phyloP scores from a whole-genome alignment of 306 rosid genomes.

The Medicago truncatula region DNA sequence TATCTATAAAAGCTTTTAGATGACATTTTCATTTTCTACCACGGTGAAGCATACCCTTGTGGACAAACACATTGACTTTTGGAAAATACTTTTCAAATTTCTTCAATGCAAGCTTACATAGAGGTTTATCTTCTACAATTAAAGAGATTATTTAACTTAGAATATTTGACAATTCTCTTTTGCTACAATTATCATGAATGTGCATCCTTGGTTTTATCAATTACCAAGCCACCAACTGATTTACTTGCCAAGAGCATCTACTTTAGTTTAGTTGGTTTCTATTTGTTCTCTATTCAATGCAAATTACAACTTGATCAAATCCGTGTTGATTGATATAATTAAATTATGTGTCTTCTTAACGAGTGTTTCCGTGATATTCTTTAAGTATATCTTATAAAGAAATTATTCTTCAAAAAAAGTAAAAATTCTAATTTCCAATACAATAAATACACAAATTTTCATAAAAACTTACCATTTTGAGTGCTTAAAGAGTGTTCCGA shows the following conservation, averaged over 20 bases:
- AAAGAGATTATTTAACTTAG: not conserved
- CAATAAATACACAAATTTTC: too few species aligned
- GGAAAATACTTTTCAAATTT: not conserved
- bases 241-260: not conserved
- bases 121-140: slow-evolving; percentile 1
- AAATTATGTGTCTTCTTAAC: too few species aligned
- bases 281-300: not conserved
- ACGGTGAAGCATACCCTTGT: not conserved
- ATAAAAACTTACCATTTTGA: too few species aligned
- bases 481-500: too few species aligned
- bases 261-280: not conserved
- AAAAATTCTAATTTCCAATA: too few species aligned
- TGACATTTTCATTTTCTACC: slow-evolving; percentile 28
- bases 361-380: too few species aligned
- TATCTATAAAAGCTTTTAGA: not conserved
- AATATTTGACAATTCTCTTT: not conserved
- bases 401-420: too few species aligned
- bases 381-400: too few species aligned
- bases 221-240: not conserved
- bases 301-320: too few species aligned
- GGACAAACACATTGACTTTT: not conserved
- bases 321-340: too few species aligned
- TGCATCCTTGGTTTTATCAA: not conserved
- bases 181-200: not conserved
- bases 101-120: not conserved